phyloP scores from a whole-genome alignment of 371 early-diverging fungal genomes.

The Mucor indicus region DNA sequence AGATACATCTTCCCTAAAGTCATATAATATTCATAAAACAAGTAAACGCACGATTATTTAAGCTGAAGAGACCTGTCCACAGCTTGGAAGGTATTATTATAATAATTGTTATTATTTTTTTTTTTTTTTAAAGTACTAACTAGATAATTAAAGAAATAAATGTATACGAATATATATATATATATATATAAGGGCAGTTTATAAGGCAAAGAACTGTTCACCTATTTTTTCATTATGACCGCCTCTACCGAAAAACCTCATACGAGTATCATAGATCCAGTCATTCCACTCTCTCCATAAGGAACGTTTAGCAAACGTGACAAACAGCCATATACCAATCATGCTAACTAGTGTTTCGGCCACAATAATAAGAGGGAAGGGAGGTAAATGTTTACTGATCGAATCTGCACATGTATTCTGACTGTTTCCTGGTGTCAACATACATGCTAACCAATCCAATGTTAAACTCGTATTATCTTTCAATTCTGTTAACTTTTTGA shows the following conservation, averaged over 20 bases:
- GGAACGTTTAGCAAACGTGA: slow-evolving; percentile 62
- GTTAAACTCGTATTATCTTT: slow-evolving; percentile 20
- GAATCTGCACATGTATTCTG: slow-evolving; percentile 41
- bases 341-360: slow-evolving; percentile 55
- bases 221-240: slow-evolving; percentile 43
- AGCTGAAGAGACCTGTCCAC: too few relatives aligned
- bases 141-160: too few relatives aligned
- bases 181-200: slow-evolving; percentile 6
- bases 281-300: slow-evolving; percentile 57
- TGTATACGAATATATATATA: too few relatives aligned
- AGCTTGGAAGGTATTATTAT: too few relatives aligned
- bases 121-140: too few relatives aligned
- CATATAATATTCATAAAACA: too few relatives aligned
- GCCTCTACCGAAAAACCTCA: slow-evolving; percentile 26
- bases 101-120: too few relatives aligned
- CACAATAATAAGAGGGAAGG: slow-evolving; percentile 53
- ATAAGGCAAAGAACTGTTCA: slow-evolving; percentile 58
- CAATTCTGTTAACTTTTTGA: slow-evolving; percentile 29
- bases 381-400: slow-evolving; percentile 44
- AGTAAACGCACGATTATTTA: too few relatives aligned
- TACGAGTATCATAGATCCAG: slow-evolving; percentile 41
- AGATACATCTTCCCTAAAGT: too few relatives aligned
- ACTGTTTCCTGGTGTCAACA: slow-evolving; percentile 31
- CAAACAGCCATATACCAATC: slow-evolving; percentile 53
- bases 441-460: slow-evolving; percentile 49